A percentile compares a stretch with the other conserved stretches of the same genome.
Conservation (phyloP, 225 moss, liverwort and hornwort species). For the Physcomitrium patens region DNA sequence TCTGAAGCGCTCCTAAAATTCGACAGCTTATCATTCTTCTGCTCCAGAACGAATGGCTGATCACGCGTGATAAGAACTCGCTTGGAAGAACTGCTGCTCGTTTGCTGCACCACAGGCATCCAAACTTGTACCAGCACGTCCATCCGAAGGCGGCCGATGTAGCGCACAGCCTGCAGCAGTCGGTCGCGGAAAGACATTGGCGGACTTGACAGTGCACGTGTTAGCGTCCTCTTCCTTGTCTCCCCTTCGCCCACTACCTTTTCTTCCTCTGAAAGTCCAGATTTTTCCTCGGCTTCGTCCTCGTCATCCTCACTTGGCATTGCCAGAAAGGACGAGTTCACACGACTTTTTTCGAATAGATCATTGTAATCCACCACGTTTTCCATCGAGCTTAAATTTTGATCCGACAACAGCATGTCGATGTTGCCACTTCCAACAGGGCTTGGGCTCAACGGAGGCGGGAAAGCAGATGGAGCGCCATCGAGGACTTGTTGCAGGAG, state of each 20-base stretch:
- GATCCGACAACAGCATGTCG: slow-evolving; percentile 37
- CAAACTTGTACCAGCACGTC: slow-evolving; percentile 77
- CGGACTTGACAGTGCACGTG: slow-evolving; percentile 12
- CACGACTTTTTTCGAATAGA: background rate
- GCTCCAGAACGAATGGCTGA: slow-evolving; percentile 68
- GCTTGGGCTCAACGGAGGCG: slow-evolving; percentile 29
- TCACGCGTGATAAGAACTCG: slow-evolving; percentile 68
- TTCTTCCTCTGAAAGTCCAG: slow-evolving; percentile 37
- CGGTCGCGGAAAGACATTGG: slow-evolving; percentile 34
- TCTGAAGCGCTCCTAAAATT: slow-evolving; percentile 68
- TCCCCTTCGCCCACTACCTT: slow-evolving; percentile 27
- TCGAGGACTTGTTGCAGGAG: slow-evolving; percentile 33
- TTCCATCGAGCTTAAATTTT: slow-evolving; percentile 18
- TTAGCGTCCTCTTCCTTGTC: slow-evolving; percentile 20
- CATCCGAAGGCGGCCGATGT: slow-evolving; percentile 42
- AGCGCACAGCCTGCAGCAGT: slow-evolving; percentile 43
- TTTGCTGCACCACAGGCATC: slow-evolving; percentile 47
- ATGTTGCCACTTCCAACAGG: slow-evolving; percentile 34
- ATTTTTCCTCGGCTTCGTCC: slow-evolving; percentile 36
- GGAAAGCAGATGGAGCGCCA: slow-evolving; percentile 22
- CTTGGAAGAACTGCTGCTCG: slow-evolving; percentile 40
- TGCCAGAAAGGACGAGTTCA: slow-evolving; percentile 19
- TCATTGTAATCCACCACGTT: slow-evolving; percentile 18
- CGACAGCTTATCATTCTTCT: slow-evolving; percentile 56
- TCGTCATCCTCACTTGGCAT: slow-evolving; percentile 28